Conservation (phyloP, 176 grass and related monocot genomes). For the Hyparrhenia diplandra region DNA sequence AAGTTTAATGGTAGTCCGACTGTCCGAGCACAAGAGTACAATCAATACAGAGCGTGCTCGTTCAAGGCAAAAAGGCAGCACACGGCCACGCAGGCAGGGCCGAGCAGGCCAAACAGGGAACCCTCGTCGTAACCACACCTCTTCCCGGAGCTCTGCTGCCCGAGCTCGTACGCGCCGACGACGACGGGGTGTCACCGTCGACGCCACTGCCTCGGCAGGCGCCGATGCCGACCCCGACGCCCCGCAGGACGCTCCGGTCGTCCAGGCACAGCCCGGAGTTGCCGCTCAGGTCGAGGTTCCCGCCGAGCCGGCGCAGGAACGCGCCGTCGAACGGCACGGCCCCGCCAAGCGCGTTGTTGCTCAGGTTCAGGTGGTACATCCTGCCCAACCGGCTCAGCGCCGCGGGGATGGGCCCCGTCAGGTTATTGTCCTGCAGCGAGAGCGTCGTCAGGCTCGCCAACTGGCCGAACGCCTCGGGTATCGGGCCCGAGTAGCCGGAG, state of each 20-base stretch:
- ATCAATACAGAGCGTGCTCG: conserved; percentile 2
- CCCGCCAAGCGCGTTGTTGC: conserved; percentile 84
- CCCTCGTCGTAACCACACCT: background rate
- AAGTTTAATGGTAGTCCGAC: too few species aligned
- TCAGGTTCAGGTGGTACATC: conserved; percentile 96
- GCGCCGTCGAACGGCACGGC: conserved; percentile 72
- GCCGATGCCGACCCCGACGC: conserved; percentile 39
- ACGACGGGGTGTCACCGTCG: background rate
- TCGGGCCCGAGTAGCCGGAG: conserved; percentile 74
- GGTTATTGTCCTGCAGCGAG: conserved; percentile 74
- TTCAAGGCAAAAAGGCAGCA: conserved; percentile 20
- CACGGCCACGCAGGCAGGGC: background rate
- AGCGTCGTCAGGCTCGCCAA: conserved; percentile 72
- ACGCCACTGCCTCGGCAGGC: conserved; percentile 24
- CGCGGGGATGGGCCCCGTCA: conserved; percentile 63
- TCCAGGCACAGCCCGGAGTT: conserved; percentile 78
- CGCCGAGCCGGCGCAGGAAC: conserved; percentile 68
- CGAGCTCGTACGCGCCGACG: background rate
- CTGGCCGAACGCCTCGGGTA: conserved; percentile 58
- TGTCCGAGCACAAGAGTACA: background rate
- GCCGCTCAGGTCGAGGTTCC: conserved; percentile 83
- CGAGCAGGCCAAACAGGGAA: conserved; percentile 1
- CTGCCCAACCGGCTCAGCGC: conserved; percentile 56
- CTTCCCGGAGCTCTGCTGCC: background rate
- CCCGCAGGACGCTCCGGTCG: conserved; percentile 38